These are phyloP conservation scores for Fusarium keratoplasticum DNA, from an alignment of 2,329 filamentous ascomycete genomes.

Conservation along the genomic window DNA sequence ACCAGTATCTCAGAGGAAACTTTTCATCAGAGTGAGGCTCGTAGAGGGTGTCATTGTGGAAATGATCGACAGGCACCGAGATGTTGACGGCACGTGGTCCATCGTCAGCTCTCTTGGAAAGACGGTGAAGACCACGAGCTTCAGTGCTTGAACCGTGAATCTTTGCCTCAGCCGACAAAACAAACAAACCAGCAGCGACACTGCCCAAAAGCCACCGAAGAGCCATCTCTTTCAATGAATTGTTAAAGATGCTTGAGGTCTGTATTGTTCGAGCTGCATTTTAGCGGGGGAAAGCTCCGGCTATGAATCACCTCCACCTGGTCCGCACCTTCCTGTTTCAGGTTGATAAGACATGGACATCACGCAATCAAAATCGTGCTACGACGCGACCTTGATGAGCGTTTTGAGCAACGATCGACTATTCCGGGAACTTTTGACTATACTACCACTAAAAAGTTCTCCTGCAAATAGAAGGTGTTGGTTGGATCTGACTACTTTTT, in stretches of 20 bases:
- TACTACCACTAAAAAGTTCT: background rate
- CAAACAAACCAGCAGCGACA: slow-evolving; percentile 7
- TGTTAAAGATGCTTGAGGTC: slow-evolving; percentile 1
- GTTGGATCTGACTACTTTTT: background rate
- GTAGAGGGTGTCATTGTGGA: slow-evolving; percentile 82
- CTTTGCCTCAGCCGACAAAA: slow-evolving; percentile 1
- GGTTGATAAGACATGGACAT: background rate
- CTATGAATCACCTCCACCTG: background rate
- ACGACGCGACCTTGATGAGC: background rate
- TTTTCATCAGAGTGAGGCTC: slow-evolving; percentile 77
- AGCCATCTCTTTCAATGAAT: slow-evolving; percentile 11
- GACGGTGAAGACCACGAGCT: background rate
- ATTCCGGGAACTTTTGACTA: background rate
- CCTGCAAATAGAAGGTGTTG: background rate
- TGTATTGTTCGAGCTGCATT: background rate
- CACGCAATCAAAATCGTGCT: background rate
- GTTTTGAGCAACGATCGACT: background rate
- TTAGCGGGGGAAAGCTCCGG: background rate
- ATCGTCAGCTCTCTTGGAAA: slow-evolving; percentile 4
- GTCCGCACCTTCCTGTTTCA: slow-evolving; percentile 1
- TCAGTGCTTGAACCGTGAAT: background rate
- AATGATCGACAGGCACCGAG: slow-evolving; percentile 77
- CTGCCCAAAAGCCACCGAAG: slow-evolving; percentile 23
- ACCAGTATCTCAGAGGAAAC: slow-evolving; percentile 85
- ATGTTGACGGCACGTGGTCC: slow-evolving; percentile 42